Conservation (phyloP, 345 rosid genomes). For the Rhizophora apiculata region DNA sequence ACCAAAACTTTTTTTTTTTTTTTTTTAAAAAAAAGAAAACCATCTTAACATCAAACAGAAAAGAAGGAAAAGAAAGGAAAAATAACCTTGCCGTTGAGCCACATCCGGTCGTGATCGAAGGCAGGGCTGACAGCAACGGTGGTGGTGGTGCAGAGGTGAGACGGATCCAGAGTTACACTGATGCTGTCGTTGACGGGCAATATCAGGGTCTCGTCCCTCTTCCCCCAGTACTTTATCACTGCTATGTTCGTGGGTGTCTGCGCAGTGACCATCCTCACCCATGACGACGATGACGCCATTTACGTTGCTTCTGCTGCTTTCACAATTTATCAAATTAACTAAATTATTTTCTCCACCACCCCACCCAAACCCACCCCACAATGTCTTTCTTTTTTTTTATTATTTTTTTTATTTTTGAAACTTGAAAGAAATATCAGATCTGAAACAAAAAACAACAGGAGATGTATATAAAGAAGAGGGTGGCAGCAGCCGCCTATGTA, state of each 20-base stretch:
- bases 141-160: constrained; percentile 87
- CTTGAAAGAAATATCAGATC: no score
- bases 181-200: constrained; percentile 94
- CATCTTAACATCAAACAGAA: not conserved
- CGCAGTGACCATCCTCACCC: constrained; percentile 83
- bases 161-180: constrained; percentile 91
- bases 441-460: no score
- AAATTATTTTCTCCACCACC: no score
- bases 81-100: constrained; percentile 95
- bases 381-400: no score
- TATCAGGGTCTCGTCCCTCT: constrained; percentile 83
- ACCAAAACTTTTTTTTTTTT: no score
- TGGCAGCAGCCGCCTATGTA: no score
- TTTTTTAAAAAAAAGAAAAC: not conserved
- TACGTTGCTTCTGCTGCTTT: no score
- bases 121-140: constrained; percentile 89
- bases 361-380: no score
- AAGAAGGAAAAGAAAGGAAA: not conserved
- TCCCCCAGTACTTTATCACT: constrained; percentile 97
- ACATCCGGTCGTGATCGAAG: constrained; percentile 87
- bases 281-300: constrained; percentile 13
- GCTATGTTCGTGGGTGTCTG: constrained; percentile 96
- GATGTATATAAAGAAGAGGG: no score
- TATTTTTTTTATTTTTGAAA: no score
- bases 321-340: no score